Conservation (phyloP, 148 eudicot genomes). For the Vaccinium corymbosum region DNA sequence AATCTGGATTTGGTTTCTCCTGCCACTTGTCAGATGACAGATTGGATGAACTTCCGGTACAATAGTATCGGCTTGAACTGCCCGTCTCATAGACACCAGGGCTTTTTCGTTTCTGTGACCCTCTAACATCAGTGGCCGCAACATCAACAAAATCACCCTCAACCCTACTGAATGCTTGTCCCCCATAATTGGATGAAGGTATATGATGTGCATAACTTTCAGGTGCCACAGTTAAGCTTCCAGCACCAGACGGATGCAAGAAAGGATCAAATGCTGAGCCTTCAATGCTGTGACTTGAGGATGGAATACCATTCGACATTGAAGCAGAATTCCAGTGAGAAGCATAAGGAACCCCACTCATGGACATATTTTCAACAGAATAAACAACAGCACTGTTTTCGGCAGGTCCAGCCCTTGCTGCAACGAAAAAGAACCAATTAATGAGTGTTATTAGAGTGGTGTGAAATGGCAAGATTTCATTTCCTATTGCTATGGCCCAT, state of each 20-base stretch:
- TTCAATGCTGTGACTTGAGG: constrained; percentile 42
- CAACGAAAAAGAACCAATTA: constrained; percentile 14
- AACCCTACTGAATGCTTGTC: constrained; percentile 29
- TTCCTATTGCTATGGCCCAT: not conserved
- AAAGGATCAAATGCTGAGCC: constrained; percentile 46
- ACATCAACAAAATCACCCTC: constrained; percentile 54
- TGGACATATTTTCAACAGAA: constrained; percentile 50
- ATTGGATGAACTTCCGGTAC: constrained; percentile 59
- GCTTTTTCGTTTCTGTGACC: constrained; percentile 66
- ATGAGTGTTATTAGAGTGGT: not conserved
- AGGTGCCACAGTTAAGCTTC: constrained; percentile 36
- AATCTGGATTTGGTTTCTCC: constrained; percentile 51
- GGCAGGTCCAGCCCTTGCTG: constrained; percentile 47
- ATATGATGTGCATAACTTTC: constrained; percentile 57
- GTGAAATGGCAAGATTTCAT: not conserved
- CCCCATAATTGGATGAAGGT: constrained; percentile 59
- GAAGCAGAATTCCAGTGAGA: constrained; percentile 54
- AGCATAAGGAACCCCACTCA: constrained; percentile 43
- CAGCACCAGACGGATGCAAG: constrained; percentile 43
- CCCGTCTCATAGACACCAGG: constrained; percentile 56
- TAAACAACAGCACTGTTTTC: constrained; percentile 48
- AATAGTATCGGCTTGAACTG: constrained; percentile 53
- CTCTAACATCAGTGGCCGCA: constrained; percentile 43
- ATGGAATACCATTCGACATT: constrained; percentile 41
- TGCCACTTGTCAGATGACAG: constrained; percentile 45